Percentiles rank a stretch among this genome's conserved stretches.
phyloP scores from a whole-genome alignment of 306 rosid genomes.

The Acacia crassicarpa region DNA sequence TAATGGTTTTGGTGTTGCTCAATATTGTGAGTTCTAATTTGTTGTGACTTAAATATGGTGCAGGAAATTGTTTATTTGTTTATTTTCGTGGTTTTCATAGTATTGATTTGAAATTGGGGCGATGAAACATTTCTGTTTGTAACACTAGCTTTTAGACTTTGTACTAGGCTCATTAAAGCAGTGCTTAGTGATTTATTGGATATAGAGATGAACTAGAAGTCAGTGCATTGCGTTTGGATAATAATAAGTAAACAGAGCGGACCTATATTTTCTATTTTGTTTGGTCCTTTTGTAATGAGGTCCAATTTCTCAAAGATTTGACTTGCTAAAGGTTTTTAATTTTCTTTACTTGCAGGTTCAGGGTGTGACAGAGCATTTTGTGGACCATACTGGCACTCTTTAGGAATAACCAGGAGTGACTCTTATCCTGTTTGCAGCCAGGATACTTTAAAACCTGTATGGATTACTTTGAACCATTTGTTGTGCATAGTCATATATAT shows the following conservation, averaged over 20 bases:
- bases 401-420: conserved; percentile 44
- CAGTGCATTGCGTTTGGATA: background rate
- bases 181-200: background rate
- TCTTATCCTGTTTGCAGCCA: conserved; percentile 59
- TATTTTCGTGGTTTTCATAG: conserved; percentile 5
- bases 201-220: background rate
- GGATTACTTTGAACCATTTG: conserved; percentile 25
- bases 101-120: conserved; percentile 1
- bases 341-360: conserved; percentile 50
- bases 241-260: background rate
- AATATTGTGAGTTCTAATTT: conserved; percentile 65
- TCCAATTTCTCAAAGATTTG: conserved; percentile 6
- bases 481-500: background rate
- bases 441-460: conserved; percentile 72
- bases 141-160: background rate
- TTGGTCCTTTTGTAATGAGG: conserved; percentile 11
- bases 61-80: background rate
- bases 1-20: conserved; percentile 50
- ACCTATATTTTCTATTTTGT: background rate
- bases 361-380: conserved; percentile 94
- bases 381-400: conserved; percentile 80
- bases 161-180: background rate
- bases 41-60: conserved; percentile 22
- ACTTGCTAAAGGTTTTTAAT: conserved; percentile 7
- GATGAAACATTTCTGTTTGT: background rate